phyloP scores from a whole-genome alignment of 352 stramenopile species.

The Blastocystis hominis region DNA sequence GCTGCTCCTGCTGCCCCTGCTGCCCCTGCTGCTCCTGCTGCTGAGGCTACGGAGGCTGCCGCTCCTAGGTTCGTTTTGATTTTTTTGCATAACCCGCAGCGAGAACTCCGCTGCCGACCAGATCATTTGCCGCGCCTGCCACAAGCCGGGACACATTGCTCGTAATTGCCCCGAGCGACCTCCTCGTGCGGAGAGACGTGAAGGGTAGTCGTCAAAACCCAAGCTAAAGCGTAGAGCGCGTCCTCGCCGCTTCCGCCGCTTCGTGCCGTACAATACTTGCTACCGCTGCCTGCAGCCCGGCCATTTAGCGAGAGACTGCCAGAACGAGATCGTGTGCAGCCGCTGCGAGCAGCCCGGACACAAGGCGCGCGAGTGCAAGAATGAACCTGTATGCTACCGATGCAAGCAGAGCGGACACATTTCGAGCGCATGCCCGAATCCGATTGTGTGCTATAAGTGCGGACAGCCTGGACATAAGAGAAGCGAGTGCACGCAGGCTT shows the following conservation, averaged over 20 bases:
- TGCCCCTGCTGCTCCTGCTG: background rate
- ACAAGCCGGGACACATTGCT: conserved; percentile 46
- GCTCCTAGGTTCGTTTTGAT: background rate
- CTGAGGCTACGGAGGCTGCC: background rate
- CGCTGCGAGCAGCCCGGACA: conserved; percentile 52
- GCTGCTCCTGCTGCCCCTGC: background rate
- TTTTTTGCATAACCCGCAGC: background rate
- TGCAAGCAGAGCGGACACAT: conserved; percentile 59
- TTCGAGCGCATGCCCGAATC: conserved; percentile 53
- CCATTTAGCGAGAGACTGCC: conserved; percentile 12
- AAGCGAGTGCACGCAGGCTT: conserved; percentile 31
- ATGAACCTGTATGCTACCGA: conserved; percentile 60
- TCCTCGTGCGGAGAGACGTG: background rate
- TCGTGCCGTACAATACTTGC: conserved; percentile 10
- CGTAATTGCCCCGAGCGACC: conserved; percentile 43
- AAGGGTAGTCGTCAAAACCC: background rate
- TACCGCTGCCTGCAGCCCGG: conserved; percentile 35
- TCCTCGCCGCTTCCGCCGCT: background rate
- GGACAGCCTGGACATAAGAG: conserved; percentile 49
- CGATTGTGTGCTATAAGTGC: conserved; percentile 58
- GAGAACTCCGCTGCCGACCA: background rate
- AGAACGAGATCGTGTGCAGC: conserved; percentile 57
- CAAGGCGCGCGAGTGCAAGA: conserved; percentile 44
- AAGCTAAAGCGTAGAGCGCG: background rate
- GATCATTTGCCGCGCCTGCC: conserved; percentile 13